Evolutionary conservation across 768 basidiomycete genomes (phyloP), one percentile per base, ranked within the genome.

Genomic region (Boletus bicolor): DNA sequence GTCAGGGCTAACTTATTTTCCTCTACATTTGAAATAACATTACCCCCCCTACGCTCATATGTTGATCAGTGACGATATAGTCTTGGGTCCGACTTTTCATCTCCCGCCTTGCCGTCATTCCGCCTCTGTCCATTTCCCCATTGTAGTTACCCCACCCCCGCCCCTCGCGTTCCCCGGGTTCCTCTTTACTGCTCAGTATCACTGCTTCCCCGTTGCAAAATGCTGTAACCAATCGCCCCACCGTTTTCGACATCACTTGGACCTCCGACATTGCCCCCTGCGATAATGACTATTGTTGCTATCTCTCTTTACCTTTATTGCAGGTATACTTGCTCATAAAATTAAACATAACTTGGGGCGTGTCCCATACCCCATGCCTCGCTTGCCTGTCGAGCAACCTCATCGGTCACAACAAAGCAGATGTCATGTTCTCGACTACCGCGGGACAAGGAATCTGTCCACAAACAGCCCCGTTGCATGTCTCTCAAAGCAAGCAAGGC

Each of bases 341-440:
- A 65, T 87, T 85, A 57, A 71, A 76, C n/a, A 85, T 84, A 34
- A 79, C 83, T 14, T 74, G 28, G 67, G 0, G 80, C 84, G 14
- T 58, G 58, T n/a, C 71, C 74, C 53, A 73, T 66, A 21, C 69
- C 79, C 84, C 86, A 88, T 7, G 82, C 78, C 58, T 75, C 74
- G 39, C 75, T 83, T n/a, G 84, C 86, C 62, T 86, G 83, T 15
- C 77, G 68, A 64, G 83, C 81, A 41, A 88, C 81, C 63, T 88
- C 86, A 15, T 73, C 68, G 41, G 86, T 79, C 39, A 85, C 71
- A n/a, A 71, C 72, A 53, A 71, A 57, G n/a, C 78, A 76, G 34
- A 63, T 55, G 52, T 69, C 61, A 47, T 75, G 49, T 49, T 34
- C 76, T 59, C 59, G 61, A 42, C 66, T 72, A 57, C 19, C 75